Conservation (phyloP, 768 basidiomycete species). For the Auriscalpium vulgare region DNA sequence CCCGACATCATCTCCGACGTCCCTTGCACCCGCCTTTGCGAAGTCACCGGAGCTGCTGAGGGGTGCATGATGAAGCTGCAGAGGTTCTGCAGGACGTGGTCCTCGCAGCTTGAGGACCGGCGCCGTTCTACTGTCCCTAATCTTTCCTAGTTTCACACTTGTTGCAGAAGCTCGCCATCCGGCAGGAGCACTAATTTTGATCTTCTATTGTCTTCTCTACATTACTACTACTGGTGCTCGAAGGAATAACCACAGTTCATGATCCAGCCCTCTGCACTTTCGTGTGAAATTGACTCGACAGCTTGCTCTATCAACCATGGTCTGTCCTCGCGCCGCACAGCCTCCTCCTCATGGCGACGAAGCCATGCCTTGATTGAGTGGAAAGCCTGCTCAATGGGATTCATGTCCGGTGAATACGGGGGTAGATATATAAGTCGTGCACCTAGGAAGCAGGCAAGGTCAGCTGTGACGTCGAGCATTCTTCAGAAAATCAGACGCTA, state of each 20-base stretch:
- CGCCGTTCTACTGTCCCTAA: neutral
- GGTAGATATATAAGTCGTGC: slow-evolving; percentile 11
- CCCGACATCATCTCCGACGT: slow-evolving; percentile 16
- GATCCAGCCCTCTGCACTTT: slow-evolving; percentile 2
- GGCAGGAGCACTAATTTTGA: too few relatives aligned
- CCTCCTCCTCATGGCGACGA: slow-evolving; percentile 16
- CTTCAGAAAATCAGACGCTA: neutral
- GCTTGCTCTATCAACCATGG: slow-evolving; percentile 13
- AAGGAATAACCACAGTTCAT: neutral
- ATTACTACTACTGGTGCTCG: neutral
- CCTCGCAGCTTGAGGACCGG: slow-evolving; percentile 1
- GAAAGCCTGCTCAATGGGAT: slow-evolving; percentile 30
- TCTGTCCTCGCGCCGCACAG: neutral
- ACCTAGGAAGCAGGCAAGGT: neutral
- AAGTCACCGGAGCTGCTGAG: slow-evolving; percentile 12
- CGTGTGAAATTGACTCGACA: neutral
- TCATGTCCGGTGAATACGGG: slow-evolving; percentile 29
- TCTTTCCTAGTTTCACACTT: neutral
- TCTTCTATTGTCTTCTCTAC: neutral
- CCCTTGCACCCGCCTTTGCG: slow-evolving; percentile 8
- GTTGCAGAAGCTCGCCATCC: neutral
- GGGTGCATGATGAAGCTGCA: slow-evolving; percentile 12
- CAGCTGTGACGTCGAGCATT: neutral
- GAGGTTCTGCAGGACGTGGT: slow-evolving; percentile 12
- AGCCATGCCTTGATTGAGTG: slow-evolving; percentile 25